A percentile compares a stretch with the other conserved stretches of the same genome.
Evolutionary conservation across 139 green algal species (phyloP).

Genomic region (Closterium sp.): DNA sequence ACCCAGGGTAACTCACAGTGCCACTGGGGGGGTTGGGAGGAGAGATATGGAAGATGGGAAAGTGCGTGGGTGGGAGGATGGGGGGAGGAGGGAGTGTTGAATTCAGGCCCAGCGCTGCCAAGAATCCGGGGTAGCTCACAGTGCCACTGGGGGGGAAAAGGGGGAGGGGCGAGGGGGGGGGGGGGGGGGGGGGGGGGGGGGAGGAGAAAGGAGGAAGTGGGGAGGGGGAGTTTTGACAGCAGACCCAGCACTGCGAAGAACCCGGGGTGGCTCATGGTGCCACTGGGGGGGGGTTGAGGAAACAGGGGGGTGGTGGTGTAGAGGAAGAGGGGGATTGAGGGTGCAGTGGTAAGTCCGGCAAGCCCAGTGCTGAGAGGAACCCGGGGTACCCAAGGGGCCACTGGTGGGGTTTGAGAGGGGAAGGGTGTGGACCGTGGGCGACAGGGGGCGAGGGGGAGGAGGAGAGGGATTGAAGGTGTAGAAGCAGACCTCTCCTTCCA

Average conservation of each 20-base stretch:
- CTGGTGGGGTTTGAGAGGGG: too few species aligned
- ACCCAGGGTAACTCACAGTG: slow-evolving; percentile 13
- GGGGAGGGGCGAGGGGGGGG: not conserved
- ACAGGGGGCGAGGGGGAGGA: not conserved
- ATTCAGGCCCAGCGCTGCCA: not conserved
- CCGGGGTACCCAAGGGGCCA: too few species aligned
- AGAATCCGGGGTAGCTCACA: too few species aligned
- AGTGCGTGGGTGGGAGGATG: not conserved
- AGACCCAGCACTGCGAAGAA: not conserved
- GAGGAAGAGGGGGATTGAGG: not conserved
- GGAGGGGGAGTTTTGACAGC: too few species aligned
- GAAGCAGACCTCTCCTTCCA: too few species aligned
- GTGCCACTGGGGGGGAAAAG: not conserved
- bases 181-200: not conserved
- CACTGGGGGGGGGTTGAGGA: not conserved
- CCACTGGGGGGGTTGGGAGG: slow-evolving; percentile 3
- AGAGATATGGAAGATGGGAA: not conserved
- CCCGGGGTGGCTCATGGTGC: too few species aligned
- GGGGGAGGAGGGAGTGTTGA: not conserved
- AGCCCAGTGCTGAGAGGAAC: too few species aligned
- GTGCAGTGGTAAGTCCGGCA: too few species aligned
- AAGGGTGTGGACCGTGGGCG: too few species aligned
- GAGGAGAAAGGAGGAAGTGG: not conserved
- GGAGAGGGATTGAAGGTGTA: not conserved
- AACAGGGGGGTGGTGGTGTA: not conserved